A percentile compares a stretch with the other conserved stretches of the same genome.
phyloP scores from a whole-genome alignment of 768 basidiomycete genomes.

The Infundibulicybe gibba region DNA sequence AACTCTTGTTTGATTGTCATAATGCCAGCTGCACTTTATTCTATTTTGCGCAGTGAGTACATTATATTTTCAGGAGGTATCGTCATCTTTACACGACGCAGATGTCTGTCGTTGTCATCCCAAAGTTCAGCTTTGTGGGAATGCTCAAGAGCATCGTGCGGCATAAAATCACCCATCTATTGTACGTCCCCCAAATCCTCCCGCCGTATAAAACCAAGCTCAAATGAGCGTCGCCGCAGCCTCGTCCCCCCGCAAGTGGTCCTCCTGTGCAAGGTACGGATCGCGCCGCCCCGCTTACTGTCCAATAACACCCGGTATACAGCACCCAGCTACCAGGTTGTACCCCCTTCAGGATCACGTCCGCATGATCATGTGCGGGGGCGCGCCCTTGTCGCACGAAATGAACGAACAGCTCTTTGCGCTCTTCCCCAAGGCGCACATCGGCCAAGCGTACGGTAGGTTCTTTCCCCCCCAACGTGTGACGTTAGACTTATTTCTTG shows the following conservation, averaged over 20 bases:
- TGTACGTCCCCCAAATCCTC: conserved; percentile 27
- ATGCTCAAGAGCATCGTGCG: conserved; percentile 59
- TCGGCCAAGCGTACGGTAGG: conserved; percentile 58
- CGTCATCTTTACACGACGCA: conserved; percentile 10
- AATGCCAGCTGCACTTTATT: conserved; percentile 47
- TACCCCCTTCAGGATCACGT: conserved; percentile 41
- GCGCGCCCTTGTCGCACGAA: conserved; percentile 55
- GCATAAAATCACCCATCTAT: conserved; percentile 56
- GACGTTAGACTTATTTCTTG: background rate
- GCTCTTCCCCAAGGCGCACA: conserved; percentile 48
- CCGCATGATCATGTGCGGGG: conserved; percentile 50
- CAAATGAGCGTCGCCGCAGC: conserved; percentile 19
- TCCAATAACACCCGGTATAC: background rate
- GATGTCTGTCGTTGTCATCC: conserved; percentile 55
- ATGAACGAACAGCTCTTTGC: conserved; percentile 44
- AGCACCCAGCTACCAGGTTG: conserved; percentile 51
- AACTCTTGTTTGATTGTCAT: background rate
- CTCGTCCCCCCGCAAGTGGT: conserved; percentile 57
- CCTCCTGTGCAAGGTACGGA: conserved; percentile 49
- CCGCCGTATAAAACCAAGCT: background rate
- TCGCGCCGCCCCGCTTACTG: background rate
- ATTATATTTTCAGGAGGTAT: background rate
- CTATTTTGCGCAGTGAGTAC: conserved; percentile 50
- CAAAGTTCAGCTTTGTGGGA: conserved; percentile 59
- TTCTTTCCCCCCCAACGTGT: background rate